Evolutionary conservation across 345 rosid genomes (phyloP), one percentile per base, ranked within the genome.

Genomic region (Anastatica hierochuntica): DNA sequence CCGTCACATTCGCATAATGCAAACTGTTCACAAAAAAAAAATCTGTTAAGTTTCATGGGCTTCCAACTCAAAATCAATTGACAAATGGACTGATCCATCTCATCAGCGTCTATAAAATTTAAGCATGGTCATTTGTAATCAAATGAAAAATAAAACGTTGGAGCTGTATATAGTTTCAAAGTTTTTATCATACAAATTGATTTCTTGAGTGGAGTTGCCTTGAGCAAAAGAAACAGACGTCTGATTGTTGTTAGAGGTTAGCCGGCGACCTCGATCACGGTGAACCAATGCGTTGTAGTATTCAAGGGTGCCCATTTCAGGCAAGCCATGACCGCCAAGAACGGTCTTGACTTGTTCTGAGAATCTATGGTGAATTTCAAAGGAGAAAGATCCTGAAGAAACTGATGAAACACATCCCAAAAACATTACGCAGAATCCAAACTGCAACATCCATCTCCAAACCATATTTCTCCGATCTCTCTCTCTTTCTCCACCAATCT

Each of bases 1-100:
- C 74, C 0, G 90, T 72, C 52, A 92, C 83, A 69, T 88, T 81
- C 13, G 88, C 95, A 60, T 83, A 92, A 76, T 92, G 79, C 45
- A 92, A 74, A 62, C 98, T 92, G 90, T 37, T 26, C 20, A 19
- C 13, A 17, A 33, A 11, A 14, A 37, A 23, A 30, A 42, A 34
- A 34, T 4, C 29, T 10, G 14, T 12, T 7, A 35, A n/a, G n/a
- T n/a, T n/a, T n/a, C n/a, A n/a, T n/a, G n/a, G n/a, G n/a, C n/a
- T n/a, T n/a, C n/a, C n/a, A n/a, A n/a, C n/a, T n/a, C n/a, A n/a
- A n/a, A n/a, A n/a, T n/a, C n/a, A n/a, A n/a, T n/a, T n/a, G n/a
- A n/a, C n/a, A n/a, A n/a, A n/a, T n/a, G n/a, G n/a, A n/a, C n/a
- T n/a, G n/a, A n/a, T n/a, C n/a, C n/a, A n/a, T n/a, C n/a, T n/a